Base-by-base conservation (phyloP, 148 eudicot genomes). In the Vaccinium macrocarpon region DNA sequence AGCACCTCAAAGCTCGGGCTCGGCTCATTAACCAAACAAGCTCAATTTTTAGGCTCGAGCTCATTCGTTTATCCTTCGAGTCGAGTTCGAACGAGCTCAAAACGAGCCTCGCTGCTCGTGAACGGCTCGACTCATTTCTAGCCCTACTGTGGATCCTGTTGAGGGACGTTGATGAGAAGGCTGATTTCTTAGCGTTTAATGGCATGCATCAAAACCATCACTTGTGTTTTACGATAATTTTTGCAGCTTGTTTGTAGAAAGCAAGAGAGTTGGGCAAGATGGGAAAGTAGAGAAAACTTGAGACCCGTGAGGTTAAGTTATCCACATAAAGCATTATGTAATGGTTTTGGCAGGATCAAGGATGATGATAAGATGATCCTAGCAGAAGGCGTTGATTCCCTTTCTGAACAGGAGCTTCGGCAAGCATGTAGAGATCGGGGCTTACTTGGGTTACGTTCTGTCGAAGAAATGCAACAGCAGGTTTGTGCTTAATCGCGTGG, bases 391-490 rank as follows among this genome's bases (percentile, higher is more conserved):
- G 84, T 94, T 77, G 98, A 94, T 84, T 91, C 98, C 25, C 96
- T 94, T 82, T 93, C 98, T 23, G 98, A 94, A 88, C 93, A 87
- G 78, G 98, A 94, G 88, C 98, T 94, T 77, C 94, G 96, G 57
- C 93, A 93, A 89, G 94, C 91, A 74, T 92, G 98, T 89, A 88
- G 96, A 84, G 96, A 94, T 81, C 89, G 96, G 64, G 96, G 98
- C 85, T 90, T 94, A 91, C 93, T 94, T 82, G 98, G 98, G 84
- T 86, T 93, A 80, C 90, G 84, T 80, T 90, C 98, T 70, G 95
- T 89, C 79, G 91, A 93, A 62, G 98, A 93, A 92, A 93, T 93
- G 98, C 90, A 91, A 64, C 92, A 92, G 84, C 94, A 92, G 92
- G 98, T 94, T 72, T 72, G 42, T 72, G 49, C 21, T 35, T 21